Evolutionary conservation across 2,329 filamentous ascomycete genomes (phyloP).

Genomic region (Fusarium equiseti): DNA sequence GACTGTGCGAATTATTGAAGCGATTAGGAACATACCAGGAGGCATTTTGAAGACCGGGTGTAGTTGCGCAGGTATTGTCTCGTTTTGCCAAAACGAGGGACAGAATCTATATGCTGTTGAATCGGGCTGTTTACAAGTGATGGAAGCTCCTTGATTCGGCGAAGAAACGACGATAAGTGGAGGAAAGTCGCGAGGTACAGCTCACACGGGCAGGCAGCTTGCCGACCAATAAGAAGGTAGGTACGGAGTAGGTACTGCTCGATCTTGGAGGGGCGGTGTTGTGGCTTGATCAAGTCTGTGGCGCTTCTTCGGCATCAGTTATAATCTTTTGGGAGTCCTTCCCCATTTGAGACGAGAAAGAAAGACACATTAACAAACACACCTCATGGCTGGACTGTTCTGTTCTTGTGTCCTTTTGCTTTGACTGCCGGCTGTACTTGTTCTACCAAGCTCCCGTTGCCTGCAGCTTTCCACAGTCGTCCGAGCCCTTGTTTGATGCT

Average conservation of each 20-base stretch:
- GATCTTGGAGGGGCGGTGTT: constrained; percentile 9
- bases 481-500: not conserved
- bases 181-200: not conserved
- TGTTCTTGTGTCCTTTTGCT: not conserved
- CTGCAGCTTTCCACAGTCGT: constrained; percentile 1
- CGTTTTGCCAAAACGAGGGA: not conserved
- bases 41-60: constrained; percentile 39
- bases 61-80: not conserved
- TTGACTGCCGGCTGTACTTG: not conserved
- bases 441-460: not conserved
- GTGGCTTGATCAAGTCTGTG: constrained; percentile 22
- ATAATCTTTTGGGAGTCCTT: not conserved
- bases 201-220: not conserved
- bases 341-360: not conserved
- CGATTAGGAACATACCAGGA: constrained; percentile 39
- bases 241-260: constrained; percentile 19
- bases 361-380: not conserved
- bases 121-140: not conserved
- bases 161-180: constrained; percentile 19
- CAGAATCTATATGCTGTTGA: constrained; percentile 1
- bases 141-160: constrained; percentile 5
- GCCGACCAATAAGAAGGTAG: not conserved
- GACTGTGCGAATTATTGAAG: not conserved
- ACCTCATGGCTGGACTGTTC: not conserved
- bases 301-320: not conserved